phyloP scores from a whole-genome alignment of 2,329 filamentous ascomycete genomes.

The Cryphonectria carpinicola region DNA sequence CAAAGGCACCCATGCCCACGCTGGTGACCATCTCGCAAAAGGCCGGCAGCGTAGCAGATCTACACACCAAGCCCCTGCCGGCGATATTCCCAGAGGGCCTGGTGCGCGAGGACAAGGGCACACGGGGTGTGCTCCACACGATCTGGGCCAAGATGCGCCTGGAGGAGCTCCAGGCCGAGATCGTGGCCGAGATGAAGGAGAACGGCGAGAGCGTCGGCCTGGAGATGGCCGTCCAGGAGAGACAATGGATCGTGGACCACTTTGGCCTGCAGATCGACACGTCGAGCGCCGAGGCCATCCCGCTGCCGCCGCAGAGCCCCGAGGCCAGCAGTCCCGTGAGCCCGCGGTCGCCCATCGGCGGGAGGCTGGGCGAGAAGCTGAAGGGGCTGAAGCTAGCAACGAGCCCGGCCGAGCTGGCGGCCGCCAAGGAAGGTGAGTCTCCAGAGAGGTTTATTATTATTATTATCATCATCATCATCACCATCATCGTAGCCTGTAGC shows the following conservation, averaged over 20 bases:
- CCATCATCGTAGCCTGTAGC: not conserved
- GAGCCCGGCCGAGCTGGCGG: slow-evolving; percentile 65
- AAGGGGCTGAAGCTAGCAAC: slow-evolving; percentile 79
- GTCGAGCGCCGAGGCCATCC: slow-evolving; percentile 32
- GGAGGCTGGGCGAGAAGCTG: slow-evolving; percentile 77
- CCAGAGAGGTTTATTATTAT: not conserved
- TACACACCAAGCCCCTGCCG: slow-evolving; percentile 76
- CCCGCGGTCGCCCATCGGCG: slow-evolving; percentile 65
- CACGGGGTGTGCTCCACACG: slow-evolving; percentile 83
- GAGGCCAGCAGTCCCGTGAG: slow-evolving; percentile 36
- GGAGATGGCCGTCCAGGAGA: slow-evolving; percentile 82
- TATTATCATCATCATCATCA: not conserved
- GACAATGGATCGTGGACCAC: slow-evolving; percentile 81
- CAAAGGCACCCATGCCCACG: slow-evolving; percentile 71
- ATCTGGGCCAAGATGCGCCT: slow-evolving; percentile 87
- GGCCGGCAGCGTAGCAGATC: slow-evolving; percentile 46
- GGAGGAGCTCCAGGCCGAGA: slow-evolving; percentile 75
- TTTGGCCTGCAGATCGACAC: slow-evolving; percentile 65
- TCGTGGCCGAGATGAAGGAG: slow-evolving; percentile 69
- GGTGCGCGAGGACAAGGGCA: slow-evolving; percentile 68
- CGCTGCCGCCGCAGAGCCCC: slow-evolving; percentile 32
- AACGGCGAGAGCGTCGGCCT: slow-evolving; percentile 84
- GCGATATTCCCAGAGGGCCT: slow-evolving; percentile 84
- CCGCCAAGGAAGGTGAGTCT: slow-evolving; percentile 55
- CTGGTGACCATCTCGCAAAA: slow-evolving; percentile 66